These are phyloP conservation scores for Talaromyces rugulosus DNA, from an alignment of 2,329 filamentous ascomycete species.

Conservation along the genomic window DNA sequence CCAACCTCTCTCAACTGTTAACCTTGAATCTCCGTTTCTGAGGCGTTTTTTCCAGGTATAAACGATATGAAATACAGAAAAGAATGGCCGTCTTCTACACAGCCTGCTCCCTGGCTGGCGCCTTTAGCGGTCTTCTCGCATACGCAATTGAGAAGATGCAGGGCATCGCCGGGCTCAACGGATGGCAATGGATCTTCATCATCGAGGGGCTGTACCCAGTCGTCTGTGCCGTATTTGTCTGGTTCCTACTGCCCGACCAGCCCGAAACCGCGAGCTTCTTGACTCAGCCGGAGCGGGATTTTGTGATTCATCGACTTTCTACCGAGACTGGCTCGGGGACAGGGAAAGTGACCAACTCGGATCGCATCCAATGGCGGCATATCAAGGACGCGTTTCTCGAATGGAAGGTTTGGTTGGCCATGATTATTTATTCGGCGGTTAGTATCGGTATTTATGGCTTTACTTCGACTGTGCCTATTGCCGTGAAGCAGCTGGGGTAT, in stretches of 20 bases:
- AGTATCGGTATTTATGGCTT: background rate
- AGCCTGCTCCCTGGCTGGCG: slow-evolving; percentile 54
- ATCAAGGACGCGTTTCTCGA: no score
- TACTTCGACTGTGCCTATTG: background rate
- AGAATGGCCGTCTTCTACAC: slow-evolving; percentile 59
- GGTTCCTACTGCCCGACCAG: background rate
- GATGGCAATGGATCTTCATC: slow-evolving; percentile 50
- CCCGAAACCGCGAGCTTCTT: background rate
- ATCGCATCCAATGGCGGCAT: background rate
- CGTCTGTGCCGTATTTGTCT: background rate
- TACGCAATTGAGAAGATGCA: slow-evolving; percentile 82
- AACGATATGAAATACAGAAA: slow-evolving; percentile 54
- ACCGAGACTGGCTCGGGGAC: background rate
- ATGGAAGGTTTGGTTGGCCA: no score
- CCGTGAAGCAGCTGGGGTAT: background rate
- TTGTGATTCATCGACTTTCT: background rate
- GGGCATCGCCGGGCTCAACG: slow-evolving; percentile 45
- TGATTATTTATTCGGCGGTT: no score
- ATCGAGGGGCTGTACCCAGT: slow-evolving; percentile 46
- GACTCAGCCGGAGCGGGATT: background rate
- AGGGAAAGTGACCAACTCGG: background rate
- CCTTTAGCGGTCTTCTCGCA: slow-evolving; percentile 72
- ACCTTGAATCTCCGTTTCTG: background rate
- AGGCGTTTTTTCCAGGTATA: background rate
- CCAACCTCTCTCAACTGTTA: slow-evolving; percentile 7